Base-by-base conservation (phyloP, 2,329 filamentous ascomycete genomes). In the Purpureocillium lavendulum region DNA sequence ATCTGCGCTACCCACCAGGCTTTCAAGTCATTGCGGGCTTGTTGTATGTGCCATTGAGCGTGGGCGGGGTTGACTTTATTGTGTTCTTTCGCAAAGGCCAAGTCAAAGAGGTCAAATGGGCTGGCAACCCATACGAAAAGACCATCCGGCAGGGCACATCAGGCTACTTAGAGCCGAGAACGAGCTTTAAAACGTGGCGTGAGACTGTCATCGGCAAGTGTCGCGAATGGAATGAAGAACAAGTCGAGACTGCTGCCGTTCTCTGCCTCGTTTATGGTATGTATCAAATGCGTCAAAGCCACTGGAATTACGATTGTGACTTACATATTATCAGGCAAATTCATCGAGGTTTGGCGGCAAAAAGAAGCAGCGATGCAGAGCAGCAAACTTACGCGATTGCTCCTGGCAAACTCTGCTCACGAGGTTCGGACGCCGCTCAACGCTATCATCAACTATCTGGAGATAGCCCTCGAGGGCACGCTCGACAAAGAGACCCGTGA, bases 381-480 rank as follows among this genome's bases (percentile, higher is more conserved):
- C 54, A 94, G 84, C 49, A 83, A 89, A 43, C 67, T 95, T 2
- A 94, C 87, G 0, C 72, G 78, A 35, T 62, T 95, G 4, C 62
- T 95, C 2, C 68, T 95, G 16, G 85, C 87, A 4, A 94, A 95
- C 48, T 94, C 87, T 0, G 88, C 88, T 0, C 89, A 95, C 47
- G 88, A 95, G 64, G 87, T 95, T 8, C 81, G 89, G 36, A 95
- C 88, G 1, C 88, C 88, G 0, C 65, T 95, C 2, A 95, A 95
- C 53, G 88, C 88, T 13, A 94, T 95, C 52, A 94, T 95, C 60
- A 95, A 95, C 51, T 95, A 94, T 49, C 73, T 95, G 1, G 88
- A 95, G 50, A 94, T 95, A 47, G 88, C 88, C 0, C 64, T 95
- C 1, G 88, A 95, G 61, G 87, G 87, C 0, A 66, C 70, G 0